Base-by-base conservation (phyloP, 148 eudicot species). In the Chenopodium formosanum region DNA sequence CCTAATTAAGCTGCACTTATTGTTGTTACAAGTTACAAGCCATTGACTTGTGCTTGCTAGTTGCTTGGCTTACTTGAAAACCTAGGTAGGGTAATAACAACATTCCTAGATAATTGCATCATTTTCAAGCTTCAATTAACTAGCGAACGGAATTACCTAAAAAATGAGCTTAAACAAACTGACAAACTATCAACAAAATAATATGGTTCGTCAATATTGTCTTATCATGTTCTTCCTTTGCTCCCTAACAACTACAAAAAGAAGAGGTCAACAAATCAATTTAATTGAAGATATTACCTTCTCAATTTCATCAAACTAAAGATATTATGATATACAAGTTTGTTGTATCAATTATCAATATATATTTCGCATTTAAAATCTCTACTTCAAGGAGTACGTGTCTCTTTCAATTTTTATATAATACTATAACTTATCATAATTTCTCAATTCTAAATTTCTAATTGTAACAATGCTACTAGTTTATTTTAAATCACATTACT, bases 161-260 rank as follows among this genome's bases (percentile, higher is more conserved):
- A 53, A 58, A 19, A 9, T 9, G 13, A 73, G 48, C 20, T 3
- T 56, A 58, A 58, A 34, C 27, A 58, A 25, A 72, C 1, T 32
- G n/a, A 9, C 23, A 58, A 44, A 72, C 3, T 32, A 56, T 46
- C n/a, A 64, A 63, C 70, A 80, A 44, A 29, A 44, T 80, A 73
- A 40, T 77, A 80, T 62, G 60, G 46, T 80, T 78, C 46, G 44
- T 44, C 60, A 19, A 73, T 22, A 20, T 67, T 67, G 53, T 70
- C 67, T 58, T 71, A 68, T 56, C 62, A 56, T 67, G 77, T 23
- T 52, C 4, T n/a, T 32, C 56, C 40, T 79, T 53, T 79, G 67
- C 48, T 53, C 64, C 76, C 68, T 58, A 79, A 70, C 82, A 67
- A 64, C 69, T 56, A 37, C 73, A 20, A 65, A 29, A 62, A 22